Evolutionary conservation across 371 early-diverging fungal genomes (phyloP), one percentile per base, ranked within the genome.

Genomic region (Mucor plumbeus): DNA sequence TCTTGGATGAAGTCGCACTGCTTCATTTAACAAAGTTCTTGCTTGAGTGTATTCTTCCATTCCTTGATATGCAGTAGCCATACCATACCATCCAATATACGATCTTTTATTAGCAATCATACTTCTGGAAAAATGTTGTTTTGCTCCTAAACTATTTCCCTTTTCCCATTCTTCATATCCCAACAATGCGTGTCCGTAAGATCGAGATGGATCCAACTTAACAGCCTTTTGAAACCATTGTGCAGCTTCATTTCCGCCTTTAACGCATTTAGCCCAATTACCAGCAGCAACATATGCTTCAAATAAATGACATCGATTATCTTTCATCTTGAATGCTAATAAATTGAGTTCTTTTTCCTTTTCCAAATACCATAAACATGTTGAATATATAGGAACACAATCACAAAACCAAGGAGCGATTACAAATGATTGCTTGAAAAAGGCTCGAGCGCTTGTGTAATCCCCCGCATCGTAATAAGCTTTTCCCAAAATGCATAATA

Each of bases 361-460:
- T 43, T 77, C 75, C 19, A 82, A 62, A 53, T 78, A 82, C 75
- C 80, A 80, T 3, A 82, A 38, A 15, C 75, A 80, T 7, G 83
- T 82, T 0, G 83, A 80, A 59, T 82, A 80, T 21, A 71, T 54
- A 8, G 83, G 78, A 0, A 76, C 65, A 26, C 61, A 70, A 26
- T 82, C 79, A 44, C 80, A 82, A 31, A 61, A 82, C 83, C 83
- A 82, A 14, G 80, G 83, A 4, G 78, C 75, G 17, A 75, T 65
- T 7, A 48, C 54, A 53, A 82, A 80, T 4, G 75, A 54, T 21
- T 76, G 69, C n/a, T 72, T 70, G 40, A 75, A 82, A 35, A 82
- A 78, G n/a, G 71, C 57, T 7, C 71, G 58, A 0, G 81, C 77
- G 50, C 36, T 62, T 47, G 69, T 47, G 55, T 75, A 75, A 50